Percentiles rank a stretch among this genome's conserved stretches.
Evolutionary conservation across 140 eudicot genomes (phyloP).

Genomic region (Anethum foeniculum): DNA sequence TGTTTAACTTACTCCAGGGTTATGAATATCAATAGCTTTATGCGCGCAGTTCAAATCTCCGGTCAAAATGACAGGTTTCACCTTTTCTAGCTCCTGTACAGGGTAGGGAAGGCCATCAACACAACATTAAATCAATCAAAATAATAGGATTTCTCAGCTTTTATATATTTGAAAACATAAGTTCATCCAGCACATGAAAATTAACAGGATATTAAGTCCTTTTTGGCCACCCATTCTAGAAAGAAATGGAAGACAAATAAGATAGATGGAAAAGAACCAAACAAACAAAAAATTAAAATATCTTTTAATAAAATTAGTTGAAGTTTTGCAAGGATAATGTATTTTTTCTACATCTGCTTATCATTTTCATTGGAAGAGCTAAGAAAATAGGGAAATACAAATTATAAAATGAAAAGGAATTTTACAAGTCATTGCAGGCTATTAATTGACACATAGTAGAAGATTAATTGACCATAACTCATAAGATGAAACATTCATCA

Average conservation of each 20-base stretch:
- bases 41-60: slow-evolving; percentile 97
- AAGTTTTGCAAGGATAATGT: neutral
- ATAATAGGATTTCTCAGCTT: neutral
- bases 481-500: neutral
- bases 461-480: neutral
- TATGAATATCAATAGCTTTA: slow-evolving; percentile 83
- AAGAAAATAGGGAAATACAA: neutral
- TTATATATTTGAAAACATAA: neutral
- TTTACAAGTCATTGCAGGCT: too few species aligned
- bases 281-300: too few species aligned
- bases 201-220: neutral
- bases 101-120: slow-evolving; percentile 3
- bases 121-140: neutral
- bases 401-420: neutral
- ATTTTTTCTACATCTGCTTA: neutral
- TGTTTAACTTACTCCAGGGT: slow-evolving; percentile 61
- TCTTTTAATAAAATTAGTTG: too few species aligned
- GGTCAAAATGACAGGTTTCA: slow-evolving; percentile 89
- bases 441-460: too few species aligned
- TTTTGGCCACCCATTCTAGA: neutral
- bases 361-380: neutral
- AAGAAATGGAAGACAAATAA: neutral
- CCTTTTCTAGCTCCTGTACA: slow-evolving; percentile 82
- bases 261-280: neutral
- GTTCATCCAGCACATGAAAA: neutral